Percentiles rank a stretch among this genome's conserved stretches.
Conservation (phyloP, 179 eudicot genomes). For the Corrigiola litoralis region DNA sequence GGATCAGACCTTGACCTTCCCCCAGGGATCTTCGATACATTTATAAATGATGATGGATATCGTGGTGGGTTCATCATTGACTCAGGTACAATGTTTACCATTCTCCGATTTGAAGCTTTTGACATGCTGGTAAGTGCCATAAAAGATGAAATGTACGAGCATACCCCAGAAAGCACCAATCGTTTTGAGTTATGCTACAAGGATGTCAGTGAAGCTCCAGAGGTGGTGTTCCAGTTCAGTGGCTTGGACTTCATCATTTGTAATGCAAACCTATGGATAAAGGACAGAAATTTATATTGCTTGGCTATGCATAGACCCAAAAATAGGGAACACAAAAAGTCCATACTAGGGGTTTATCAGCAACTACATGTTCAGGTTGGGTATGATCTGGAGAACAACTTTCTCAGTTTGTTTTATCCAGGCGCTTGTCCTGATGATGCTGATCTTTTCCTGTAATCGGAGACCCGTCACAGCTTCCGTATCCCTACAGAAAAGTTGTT, state of each 20-base stretch:
- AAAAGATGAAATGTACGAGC: neutral
- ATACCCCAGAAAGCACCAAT: neutral
- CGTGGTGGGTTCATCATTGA: neutral
- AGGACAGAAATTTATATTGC: neutral
- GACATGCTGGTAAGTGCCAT: neutral
- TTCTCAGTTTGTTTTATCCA: too few species aligned
- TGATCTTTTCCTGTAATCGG: neutral
- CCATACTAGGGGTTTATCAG: neutral
- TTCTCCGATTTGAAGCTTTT: neutral
- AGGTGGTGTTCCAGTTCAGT: neutral
- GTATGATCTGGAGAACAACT: too few species aligned
- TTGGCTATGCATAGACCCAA: too few species aligned
- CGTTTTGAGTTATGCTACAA: neutral
- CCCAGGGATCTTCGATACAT: neutral
- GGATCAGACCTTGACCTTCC: conserved; percentile 2
- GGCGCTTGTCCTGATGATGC: neutral
- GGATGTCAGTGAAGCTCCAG: neutral
- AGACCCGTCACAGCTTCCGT: too few species aligned
- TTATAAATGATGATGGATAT: neutral
- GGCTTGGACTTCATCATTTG: neutral
- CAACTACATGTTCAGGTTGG: neutral
- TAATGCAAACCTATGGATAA: neutral
- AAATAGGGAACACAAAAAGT: neutral
- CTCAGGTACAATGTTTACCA: neutral
- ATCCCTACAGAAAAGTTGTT: too few species aligned